Conservation (phyloP, 164 flowering plant species). For the Berberis vulgaris region DNA sequence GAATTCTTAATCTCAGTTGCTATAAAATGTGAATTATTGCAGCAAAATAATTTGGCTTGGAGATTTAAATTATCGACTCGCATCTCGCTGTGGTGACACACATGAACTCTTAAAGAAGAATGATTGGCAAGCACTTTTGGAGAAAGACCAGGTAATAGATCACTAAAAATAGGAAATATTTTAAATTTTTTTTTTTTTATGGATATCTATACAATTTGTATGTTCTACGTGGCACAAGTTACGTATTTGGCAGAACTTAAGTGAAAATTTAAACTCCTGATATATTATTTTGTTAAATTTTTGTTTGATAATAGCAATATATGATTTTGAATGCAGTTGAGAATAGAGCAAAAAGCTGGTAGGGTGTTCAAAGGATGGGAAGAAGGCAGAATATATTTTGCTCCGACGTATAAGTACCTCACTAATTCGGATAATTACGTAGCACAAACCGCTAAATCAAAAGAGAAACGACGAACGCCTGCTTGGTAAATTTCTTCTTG, state of each 20-base stretch:
- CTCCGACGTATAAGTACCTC: slow-evolving; percentile 85
- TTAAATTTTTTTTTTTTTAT: no score
- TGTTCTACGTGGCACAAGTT: no score
- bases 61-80: slow-evolving; percentile 78
- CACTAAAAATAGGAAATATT: background rate
- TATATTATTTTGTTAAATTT: no score
- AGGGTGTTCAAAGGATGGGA: slow-evolving; percentile 79
- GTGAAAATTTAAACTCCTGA: no score
- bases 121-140: slow-evolving; percentile 72
- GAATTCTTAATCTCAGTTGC: no score
- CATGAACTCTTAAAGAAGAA: slow-evolving; percentile 40
- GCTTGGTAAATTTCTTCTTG: slow-evolving; percentile 46
- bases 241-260: no score
- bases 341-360: slow-evolving; percentile 64
- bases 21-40: slow-evolving; percentile 3
- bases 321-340: slow-evolving; percentile 37
- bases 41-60: slow-evolving; percentile 87
- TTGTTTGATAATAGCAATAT: background rate
- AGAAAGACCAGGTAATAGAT: slow-evolving; percentile 69
- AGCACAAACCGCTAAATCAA: slow-evolving; percentile 34
- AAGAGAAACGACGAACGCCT: slow-evolving; percentile 63
- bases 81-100: slow-evolving; percentile 30
- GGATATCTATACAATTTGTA: background rate
- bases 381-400: slow-evolving; percentile 72
- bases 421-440: slow-evolving; percentile 63